Conservation (phyloP, 345 rosid genomes). For the Dovyalis caffra region DNA sequence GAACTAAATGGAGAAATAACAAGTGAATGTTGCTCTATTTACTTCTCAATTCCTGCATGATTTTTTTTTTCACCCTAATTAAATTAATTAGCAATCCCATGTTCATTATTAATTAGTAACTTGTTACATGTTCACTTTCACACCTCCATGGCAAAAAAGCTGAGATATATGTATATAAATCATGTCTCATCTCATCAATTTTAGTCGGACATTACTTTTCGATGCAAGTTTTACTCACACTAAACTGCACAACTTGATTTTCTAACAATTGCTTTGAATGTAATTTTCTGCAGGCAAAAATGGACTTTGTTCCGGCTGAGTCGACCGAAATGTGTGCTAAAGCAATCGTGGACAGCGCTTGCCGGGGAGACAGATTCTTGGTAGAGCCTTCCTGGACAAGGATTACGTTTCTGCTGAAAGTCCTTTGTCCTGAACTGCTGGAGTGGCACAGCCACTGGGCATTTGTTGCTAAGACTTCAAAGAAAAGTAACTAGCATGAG, state of each 20-base stretch:
- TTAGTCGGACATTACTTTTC: no score
- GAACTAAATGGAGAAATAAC: constrained; percentile 5
- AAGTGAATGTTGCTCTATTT: background rate
- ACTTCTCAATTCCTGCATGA: background rate
- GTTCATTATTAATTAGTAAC: no score
- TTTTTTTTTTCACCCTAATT: background rate
- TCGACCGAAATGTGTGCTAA: constrained; percentile 2
- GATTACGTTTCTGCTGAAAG: background rate
- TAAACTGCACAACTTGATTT: background rate
- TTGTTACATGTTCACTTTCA: no score
- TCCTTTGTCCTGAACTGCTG: constrained; percentile 8
- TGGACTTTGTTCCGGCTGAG: background rate
- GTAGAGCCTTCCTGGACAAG: constrained; percentile 12
- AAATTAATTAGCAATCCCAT: no score
- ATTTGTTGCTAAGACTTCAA: background rate
- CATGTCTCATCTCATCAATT: no score
- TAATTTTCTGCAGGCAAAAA: background rate
- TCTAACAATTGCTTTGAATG: background rate
- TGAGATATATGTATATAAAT: no score
- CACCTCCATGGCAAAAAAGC: no score
- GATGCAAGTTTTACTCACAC: no score
- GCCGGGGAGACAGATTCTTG: constrained; percentile 21
- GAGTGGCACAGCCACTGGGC: background rate
- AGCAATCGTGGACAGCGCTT: constrained; percentile 14
- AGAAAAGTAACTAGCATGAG: background rate